Evolutionary conservation across 2,329 filamentous ascomycete species (phyloP).

Genomic region (Trichoderma polysporum): DNA sequence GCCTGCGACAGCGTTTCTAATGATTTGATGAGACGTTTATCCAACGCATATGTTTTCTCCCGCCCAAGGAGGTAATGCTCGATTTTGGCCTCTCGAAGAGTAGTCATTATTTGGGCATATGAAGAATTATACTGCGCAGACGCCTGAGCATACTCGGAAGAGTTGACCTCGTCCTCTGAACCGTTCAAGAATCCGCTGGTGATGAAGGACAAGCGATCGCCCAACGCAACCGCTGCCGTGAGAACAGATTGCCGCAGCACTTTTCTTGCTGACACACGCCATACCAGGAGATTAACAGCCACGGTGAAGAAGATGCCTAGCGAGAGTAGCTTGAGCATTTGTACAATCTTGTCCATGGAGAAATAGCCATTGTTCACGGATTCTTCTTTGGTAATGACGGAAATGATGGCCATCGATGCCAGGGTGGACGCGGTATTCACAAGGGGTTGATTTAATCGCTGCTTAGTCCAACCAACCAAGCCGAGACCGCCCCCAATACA

Average conservation of each 20-base stretch:
- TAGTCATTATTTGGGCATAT: conserved; percentile 70
- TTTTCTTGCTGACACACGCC: conserved; percentile 73
- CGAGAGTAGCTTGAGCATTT: conserved; percentile 80
- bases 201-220: conserved; percentile 78
- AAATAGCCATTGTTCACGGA: conserved; percentile 80
- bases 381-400: conserved; percentile 86
- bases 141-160: conserved; percentile 62
- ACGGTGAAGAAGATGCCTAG: conserved; percentile 72
- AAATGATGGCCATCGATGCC: conserved; percentile 84
- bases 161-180: conserved; percentile 72
- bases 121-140: conserved; percentile 64
- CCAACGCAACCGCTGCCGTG: conserved; percentile 70
- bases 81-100: conserved; percentile 80
- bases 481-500: conserved; percentile 87
- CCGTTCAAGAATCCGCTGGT: conserved; percentile 82
- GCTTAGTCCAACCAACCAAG: conserved; percentile 85
- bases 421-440: conserved; percentile 85
- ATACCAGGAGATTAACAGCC: conserved; percentile 73
- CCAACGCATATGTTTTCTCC: conserved; percentile 74
- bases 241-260: conserved; percentile 71
- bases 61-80: conserved; percentile 83
- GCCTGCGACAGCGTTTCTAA: conserved; percentile 84
- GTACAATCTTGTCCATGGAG: conserved; percentile 75
- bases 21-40: conserved; percentile 77
- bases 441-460: conserved; percentile 72